A percentile compares a stretch with the other conserved stretches of the same genome.
phyloP scores from a whole-genome alignment of 2,329 filamentous ascomycete genomes.

The Xylaria sp. region DNA sequence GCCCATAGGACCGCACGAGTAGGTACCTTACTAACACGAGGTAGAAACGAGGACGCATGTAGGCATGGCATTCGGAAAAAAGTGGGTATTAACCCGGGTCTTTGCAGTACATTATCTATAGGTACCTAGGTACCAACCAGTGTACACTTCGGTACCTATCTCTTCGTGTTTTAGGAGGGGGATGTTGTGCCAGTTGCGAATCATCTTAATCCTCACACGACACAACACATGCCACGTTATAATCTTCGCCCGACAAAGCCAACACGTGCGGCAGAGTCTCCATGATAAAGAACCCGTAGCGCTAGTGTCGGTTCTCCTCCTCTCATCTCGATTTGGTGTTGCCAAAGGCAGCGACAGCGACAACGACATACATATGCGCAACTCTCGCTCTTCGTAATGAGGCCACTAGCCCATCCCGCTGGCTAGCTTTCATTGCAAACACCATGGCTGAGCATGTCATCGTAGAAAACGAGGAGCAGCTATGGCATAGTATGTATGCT shows the following conservation, averaged over 20 bases:
- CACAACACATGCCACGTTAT: slow-evolving; percentile 22
- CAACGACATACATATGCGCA: slow-evolving; percentile 26
- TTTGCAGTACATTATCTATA: no score
- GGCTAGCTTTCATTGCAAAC: slow-evolving; percentile 41
- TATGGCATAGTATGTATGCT: slow-evolving; percentile 80
- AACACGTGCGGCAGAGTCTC: slow-evolving; percentile 10
- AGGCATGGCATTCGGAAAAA: no score
- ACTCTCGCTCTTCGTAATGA: slow-evolving; percentile 42
- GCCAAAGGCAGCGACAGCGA: neutral
- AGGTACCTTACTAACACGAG: no score
- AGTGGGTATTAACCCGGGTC: no score
- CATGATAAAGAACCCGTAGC: slow-evolving; percentile 4
- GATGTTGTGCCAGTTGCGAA: neutral
- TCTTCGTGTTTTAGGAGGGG: slow-evolving; percentile 4
- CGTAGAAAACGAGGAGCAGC: slow-evolving; percentile 83
- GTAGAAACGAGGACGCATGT: no score
- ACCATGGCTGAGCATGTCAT: slow-evolving; percentile 65
- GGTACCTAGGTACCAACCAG: neutral
- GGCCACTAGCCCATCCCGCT: slow-evolving; percentile 38
- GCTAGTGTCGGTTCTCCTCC: neutral
- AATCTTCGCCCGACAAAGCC: slow-evolving; percentile 10
- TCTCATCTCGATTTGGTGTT: neutral
- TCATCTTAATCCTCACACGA: slow-evolving; percentile 9
- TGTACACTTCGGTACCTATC: neutral
- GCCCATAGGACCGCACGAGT: no score